Conservation (phyloP, 2,329 filamentous ascomycete genomes). For the Cryoendolithus antarcticus region DNA sequence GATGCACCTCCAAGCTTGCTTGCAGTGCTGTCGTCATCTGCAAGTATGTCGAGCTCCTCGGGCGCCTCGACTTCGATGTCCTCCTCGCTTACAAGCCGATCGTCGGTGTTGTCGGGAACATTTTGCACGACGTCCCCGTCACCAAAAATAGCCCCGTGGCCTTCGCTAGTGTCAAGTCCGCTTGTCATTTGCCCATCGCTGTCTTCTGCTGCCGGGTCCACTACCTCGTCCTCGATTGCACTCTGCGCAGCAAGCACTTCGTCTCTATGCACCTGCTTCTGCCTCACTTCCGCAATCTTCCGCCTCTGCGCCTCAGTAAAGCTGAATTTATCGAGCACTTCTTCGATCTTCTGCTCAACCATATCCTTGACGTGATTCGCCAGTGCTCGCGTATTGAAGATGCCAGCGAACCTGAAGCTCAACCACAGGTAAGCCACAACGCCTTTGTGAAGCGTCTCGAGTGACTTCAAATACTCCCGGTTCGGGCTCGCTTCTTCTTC, state of each 20-base stretch:
- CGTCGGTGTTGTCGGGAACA: slow-evolving; percentile 13
- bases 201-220: slow-evolving; percentile 6
- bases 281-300: slow-evolving; percentile 16
- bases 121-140: slow-evolving; percentile 9
- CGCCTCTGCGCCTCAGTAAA: slow-evolving; percentile 20
- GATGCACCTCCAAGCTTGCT: not conserved
- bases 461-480: slow-evolving; percentile 48
- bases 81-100: slow-evolving; percentile 18
- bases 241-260: slow-evolving; percentile 4
- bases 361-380: slow-evolving; percentile 68
- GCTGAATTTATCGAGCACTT: slow-evolving; percentile 47
- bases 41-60: slow-evolving; percentile 2
- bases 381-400: slow-evolving; percentile 63
- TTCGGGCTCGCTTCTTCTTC: slow-evolving; percentile 40
- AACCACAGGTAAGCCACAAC: slow-evolving; percentile 87
- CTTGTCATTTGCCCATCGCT: not conserved
- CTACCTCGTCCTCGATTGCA: slow-evolving; percentile 1
- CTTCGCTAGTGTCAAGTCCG: slow-evolving; percentile 2
- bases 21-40: not conserved
- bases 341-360: slow-evolving; percentile 64
- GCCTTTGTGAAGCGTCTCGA: slow-evolving; percentile 71
- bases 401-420: slow-evolving; percentile 71
- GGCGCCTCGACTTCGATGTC: slow-evolving; percentile 14
- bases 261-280: slow-evolving; percentile 14
- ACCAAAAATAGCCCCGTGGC: not conserved